Evolutionary conservation across 2,329 filamentous ascomycete genomes (phyloP).

Genomic region (Colletotrichum musae): DNA sequence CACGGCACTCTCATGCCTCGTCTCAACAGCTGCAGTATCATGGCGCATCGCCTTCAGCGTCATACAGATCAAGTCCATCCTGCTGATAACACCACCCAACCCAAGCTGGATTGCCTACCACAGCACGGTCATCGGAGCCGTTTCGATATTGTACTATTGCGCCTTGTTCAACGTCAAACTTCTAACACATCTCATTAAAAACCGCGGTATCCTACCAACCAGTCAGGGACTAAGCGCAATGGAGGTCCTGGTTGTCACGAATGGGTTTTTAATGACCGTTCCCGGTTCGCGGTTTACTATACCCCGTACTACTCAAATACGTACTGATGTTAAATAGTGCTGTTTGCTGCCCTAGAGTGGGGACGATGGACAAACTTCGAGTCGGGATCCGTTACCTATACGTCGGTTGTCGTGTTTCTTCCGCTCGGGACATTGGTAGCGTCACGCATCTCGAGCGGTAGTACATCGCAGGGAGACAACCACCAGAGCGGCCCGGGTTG

Average conservation of each 20-base stretch:
- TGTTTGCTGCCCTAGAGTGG: constrained; percentile 66
- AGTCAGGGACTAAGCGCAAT: constrained; percentile 62
- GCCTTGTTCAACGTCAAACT: constrained; percentile 69
- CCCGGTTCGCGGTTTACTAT: constrained; percentile 58
- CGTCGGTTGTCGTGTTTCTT: constrained; percentile 65
- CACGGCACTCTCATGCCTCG: constrained; percentile 49
- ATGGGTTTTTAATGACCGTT: constrained; percentile 69
- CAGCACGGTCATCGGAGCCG: constrained; percentile 55
- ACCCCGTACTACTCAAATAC: constrained; percentile 8
- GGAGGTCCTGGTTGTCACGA: constrained; percentile 70
- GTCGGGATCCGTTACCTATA: constrained; percentile 63
- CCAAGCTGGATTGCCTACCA: constrained; percentile 55
- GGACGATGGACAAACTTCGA: constrained; percentile 61
- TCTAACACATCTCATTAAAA: constrained; percentile 61
- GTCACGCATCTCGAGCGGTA: constrained; percentile 56
- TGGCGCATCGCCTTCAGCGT: constrained; percentile 53
- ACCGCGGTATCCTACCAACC: constrained; percentile 62
- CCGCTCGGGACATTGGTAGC: constrained; percentile 68
- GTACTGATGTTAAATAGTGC: constrained; percentile 52
- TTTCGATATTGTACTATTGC: constrained; percentile 67
- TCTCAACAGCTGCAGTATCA: constrained; percentile 48
- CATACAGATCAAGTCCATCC: constrained; percentile 52
- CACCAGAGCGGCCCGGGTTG: constrained; percentile 27
- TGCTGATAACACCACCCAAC: constrained; percentile 45
- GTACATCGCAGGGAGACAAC: constrained; percentile 39